Evolutionary conservation across 2,329 filamentous ascomycete species (phyloP), one percentile per base, ranked within the genome.

Genomic region (Immersiporthe knoxdaviesiana): DNA sequence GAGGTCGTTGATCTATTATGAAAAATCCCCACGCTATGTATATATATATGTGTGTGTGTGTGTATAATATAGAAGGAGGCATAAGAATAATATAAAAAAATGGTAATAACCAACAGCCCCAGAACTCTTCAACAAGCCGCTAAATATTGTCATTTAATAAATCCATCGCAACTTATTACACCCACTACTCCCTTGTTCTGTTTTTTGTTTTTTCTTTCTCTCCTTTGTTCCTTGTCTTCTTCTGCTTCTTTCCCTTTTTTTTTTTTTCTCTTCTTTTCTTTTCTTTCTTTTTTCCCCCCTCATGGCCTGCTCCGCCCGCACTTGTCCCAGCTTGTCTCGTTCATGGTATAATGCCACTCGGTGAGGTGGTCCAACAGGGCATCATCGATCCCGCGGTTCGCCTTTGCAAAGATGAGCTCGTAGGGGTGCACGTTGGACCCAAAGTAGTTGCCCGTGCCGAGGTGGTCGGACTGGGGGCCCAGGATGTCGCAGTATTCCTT

Each of bases 351-450:
- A 41, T 79, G 78, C 76, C 76, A 78, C 35, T 74, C 70, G 3
- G 77, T 78, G 56, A 80, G 65, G 24, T 72, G 71, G 2, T 70
- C 66, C 24, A 80, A 65, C 21, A 76, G 66, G 1, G 44, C 59
- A 1, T 73, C 72, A 44, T 78, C 64, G 8, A 69, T 67, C 5
- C 64, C 68, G n/a, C 68, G 68, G 35, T 69, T 69, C 11, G 68
- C 64, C 59, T 69, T 69, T 27, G 64, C 54, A 39, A 69, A 69
- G 10, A 69, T 61, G 27, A 67, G 27, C 64, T 69, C 68, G n/a
- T 69, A 69, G 1, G 68, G 68, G 50, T 69, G 68, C 8, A 69
- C 64, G 32, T 66, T 69, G n/a, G 60, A 63, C 10, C 68, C 68
- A 16, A 67, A 69, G n/a, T 69, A 69, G 24, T 47, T 54, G 5